Base-by-base conservation (phyloP, 345 rosid genomes). In the Barbarea vulgaris region DNA sequence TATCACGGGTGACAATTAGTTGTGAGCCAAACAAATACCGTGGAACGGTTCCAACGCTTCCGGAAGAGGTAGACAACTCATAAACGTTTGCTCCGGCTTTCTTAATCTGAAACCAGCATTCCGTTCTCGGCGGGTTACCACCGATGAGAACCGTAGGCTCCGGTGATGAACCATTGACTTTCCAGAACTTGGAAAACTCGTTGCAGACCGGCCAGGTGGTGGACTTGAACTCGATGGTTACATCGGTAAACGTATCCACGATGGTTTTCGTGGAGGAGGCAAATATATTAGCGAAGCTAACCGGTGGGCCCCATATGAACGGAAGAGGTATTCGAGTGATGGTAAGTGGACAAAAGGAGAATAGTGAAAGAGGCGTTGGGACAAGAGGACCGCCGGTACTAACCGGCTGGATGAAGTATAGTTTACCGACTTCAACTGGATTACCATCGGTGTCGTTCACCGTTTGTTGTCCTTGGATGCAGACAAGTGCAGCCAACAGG, bases 211-310 rank as follows among this genome's bases (percentile, higher is more conserved):
- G 30, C 54, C 24, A 13, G 17, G 18, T 2, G 33, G 27, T 9
- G 39, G 76, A 51, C 46, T 39, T 6, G 53, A 54, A 64, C 70
- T 53, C 18, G 9, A 53, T 53, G 58, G 58, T 72, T 58, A 60
- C 18, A 24, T n/a, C 25, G 21, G 48, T 3, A 25, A 0, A 1
- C 41, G 64, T 39, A 19, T 25, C 5, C 12, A 64, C 37, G 34
- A n/a, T 44, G 21, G 15, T 64, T 3, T 9, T 5, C 7, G 12
- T 0, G 42, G 25, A 0, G 1, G 4, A 2, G 9, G 7, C 0
- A 1, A 0, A 7, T 4, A 7, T 15, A 56, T 1, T 9, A 9
- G 1, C 14, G 24, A 72, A 72, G 33, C n/a, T 62, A 62, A 62
- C 69, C n/a, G 69, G 76, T 51, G 30, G 22, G 22, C 76, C 69